Conservation (phyloP, 1,139 yeast genomes). For the Debaryomyces robertsiae region DNA sequence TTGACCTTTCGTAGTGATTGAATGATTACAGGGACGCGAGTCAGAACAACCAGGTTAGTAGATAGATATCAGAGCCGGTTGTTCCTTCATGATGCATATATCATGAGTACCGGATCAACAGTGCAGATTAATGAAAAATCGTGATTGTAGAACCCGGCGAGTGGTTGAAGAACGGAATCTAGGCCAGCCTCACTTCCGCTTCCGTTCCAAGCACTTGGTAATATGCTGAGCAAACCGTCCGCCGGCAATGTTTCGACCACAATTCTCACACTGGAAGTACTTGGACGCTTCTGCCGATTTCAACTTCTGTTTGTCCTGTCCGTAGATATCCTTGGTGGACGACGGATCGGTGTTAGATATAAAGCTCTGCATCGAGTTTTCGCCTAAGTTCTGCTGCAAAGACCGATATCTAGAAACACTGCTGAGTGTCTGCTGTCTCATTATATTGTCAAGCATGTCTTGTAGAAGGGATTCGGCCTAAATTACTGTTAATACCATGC, state of each 20-base stretch:
- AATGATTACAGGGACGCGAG: too few relatives aligned
- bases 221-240: constrained; percentile 91
- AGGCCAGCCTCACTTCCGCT: constrained; percentile 19
- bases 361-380: constrained; percentile 10
- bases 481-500: constrained; percentile 11
- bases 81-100: too few relatives aligned
- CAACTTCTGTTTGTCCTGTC: constrained; percentile 44
- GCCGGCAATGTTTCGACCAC: constrained; percentile 86
- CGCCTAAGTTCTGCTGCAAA: constrained; percentile 23
- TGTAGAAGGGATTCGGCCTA: constrained; percentile 34
- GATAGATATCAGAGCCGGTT: too few relatives aligned
- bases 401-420: constrained; percentile 31
- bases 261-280: constrained; percentile 78
- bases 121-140: too few relatives aligned
- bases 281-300: constrained; percentile 42
- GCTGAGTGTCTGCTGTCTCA: constrained; percentile 37
- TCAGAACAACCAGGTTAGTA: too few relatives aligned
- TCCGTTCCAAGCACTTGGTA: constrained; percentile 73
- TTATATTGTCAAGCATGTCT: constrained; percentile 39
- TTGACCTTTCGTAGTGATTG: too few relatives aligned
- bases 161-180: too few relatives aligned
- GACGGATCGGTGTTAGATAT: constrained; percentile 9
- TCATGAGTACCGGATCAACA: too few relatives aligned
- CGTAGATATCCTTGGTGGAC: constrained; percentile 38
- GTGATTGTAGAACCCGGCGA: too few relatives aligned